A percentile compares a stretch with the other conserved stretches of the same genome.
Evolutionary conservation across 148 eudicot genomes (phyloP).

Genomic region (Nepenthes mirabilis): DNA sequence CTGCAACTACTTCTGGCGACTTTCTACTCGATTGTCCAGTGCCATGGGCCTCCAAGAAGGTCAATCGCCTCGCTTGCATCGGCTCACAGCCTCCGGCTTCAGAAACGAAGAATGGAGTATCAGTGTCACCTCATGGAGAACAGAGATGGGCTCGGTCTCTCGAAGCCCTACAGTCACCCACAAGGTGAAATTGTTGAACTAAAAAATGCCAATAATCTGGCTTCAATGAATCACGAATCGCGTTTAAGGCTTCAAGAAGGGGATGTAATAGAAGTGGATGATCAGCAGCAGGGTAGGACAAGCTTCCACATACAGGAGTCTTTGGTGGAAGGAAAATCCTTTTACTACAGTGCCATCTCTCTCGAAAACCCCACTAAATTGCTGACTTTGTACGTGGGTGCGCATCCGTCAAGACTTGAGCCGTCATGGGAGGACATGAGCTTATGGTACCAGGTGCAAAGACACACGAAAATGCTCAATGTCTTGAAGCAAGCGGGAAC

Average conservation of each 20-base stretch:
- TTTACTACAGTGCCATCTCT: background rate
- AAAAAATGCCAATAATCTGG: slow-evolving; percentile 25
- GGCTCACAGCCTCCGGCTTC: slow-evolving; percentile 62
- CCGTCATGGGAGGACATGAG: slow-evolving; percentile 86
- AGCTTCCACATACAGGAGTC: background rate
- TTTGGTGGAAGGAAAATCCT: background rate
- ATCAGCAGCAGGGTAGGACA: slow-evolving; percentile 26
- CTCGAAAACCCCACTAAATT: slow-evolving; percentile 28
- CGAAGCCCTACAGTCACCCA: slow-evolving; percentile 20
- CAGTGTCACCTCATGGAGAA: slow-evolving; percentile 16
- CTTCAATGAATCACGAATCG: slow-evolving; percentile 23
- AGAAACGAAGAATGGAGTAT: slow-evolving; percentile 51
- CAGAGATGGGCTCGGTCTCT: slow-evolving; percentile 19
- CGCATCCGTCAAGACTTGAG: slow-evolving; percentile 66
- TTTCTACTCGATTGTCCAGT: slow-evolving; percentile 50
- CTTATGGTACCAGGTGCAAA: slow-evolving; percentile 78
- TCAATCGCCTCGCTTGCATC: slow-evolving; percentile 61
- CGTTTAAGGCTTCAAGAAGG: slow-evolving; percentile 45
- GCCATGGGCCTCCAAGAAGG: slow-evolving; percentile 52
- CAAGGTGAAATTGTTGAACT: slow-evolving; percentile 44
- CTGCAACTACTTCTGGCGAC: slow-evolving; percentile 58
- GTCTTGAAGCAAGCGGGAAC: slow-evolving; percentile 45
- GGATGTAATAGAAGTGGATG: slow-evolving; percentile 42
- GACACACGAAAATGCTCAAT: slow-evolving; percentile 69
- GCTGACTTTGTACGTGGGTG: slow-evolving; percentile 42